These are phyloP conservation scores for Syzygium jambos DNA, from an alignment of 345 rosid species.

Conservation along the genomic window DNA sequence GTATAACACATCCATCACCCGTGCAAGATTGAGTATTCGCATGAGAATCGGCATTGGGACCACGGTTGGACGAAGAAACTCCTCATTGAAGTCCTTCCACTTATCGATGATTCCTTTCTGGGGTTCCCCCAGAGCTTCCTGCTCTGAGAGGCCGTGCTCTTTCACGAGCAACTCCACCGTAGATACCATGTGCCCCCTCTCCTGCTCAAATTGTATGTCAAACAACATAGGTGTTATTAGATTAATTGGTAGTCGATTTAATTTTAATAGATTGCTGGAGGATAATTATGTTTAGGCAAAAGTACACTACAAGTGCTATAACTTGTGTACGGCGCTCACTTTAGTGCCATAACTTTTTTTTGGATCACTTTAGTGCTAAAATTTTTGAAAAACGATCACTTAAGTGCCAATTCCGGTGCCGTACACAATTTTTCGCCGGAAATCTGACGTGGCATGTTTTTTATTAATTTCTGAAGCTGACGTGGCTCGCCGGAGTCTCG, in stretches of 20 bases:
- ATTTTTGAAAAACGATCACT: too few relatives aligned
- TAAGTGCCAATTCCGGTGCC: too few relatives aligned
- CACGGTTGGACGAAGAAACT: background rate
- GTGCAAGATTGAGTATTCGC: slow-evolving; percentile 6
- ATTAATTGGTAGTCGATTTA: background rate
- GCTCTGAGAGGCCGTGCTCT: background rate
- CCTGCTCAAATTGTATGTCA: background rate
- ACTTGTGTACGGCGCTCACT: too few relatives aligned
- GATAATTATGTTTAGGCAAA: background rate
- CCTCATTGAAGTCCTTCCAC: slow-evolving; percentile 28
- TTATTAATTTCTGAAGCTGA: too few relatives aligned
- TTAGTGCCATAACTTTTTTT: too few relatives aligned
- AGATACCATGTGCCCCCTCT: background rate
- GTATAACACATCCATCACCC: slow-evolving; percentile 9
- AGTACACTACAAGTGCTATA: too few relatives aligned
- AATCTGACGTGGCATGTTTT: too few relatives aligned
- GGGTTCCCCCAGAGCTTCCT: slow-evolving; percentile 4
- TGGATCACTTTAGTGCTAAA: too few relatives aligned
- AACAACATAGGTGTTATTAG: fast-evolving
- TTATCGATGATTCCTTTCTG: background rate
- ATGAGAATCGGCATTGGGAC: slow-evolving; percentile 9
- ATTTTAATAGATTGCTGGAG: background rate
- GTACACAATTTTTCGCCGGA: too few relatives aligned
- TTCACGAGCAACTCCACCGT: background rate
- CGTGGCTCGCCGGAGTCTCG: too few relatives aligned